phyloP scores from a whole-genome alignment of 805 yeast genomes.

The Yarrowia sp. region DNA sequence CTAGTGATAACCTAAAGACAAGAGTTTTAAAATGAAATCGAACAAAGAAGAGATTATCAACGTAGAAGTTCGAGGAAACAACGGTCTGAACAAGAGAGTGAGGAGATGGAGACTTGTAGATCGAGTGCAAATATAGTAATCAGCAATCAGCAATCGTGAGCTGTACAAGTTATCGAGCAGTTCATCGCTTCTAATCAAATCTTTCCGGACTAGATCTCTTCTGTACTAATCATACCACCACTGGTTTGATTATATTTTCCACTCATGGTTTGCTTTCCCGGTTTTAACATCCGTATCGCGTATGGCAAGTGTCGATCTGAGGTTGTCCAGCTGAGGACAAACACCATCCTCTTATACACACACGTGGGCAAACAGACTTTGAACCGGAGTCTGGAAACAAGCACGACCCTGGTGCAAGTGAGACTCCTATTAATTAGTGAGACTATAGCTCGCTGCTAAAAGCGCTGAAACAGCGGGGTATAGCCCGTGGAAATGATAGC shows the following conservation, averaged over 20 bases:
- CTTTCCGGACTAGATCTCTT: too few species aligned
- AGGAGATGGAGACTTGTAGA: too few species aligned
- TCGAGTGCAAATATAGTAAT: too few species aligned
- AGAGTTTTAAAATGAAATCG: background rate
- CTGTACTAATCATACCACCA: too few species aligned
- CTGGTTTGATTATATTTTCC: too few species aligned
- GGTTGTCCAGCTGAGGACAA: background rate
- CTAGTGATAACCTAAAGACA: background rate
- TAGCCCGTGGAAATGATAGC: too few species aligned
- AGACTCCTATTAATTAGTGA: background rate
- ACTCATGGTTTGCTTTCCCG: constrained; percentile 11
- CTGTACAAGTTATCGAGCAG: too few species aligned
- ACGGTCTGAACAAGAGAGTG: too few species aligned
- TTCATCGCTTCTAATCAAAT: too few species aligned
- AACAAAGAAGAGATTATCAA: background rate
- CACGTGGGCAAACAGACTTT: background rate
- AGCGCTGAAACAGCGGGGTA: too few species aligned
- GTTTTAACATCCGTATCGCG: constrained; percentile 13
- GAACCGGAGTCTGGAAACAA: background rate
- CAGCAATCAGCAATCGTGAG: too few species aligned
- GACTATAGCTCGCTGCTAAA: too few species aligned
- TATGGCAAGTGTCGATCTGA: background rate
- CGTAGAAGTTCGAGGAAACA: background rate
- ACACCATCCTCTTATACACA: background rate
- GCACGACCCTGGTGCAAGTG: background rate